A percentile compares a stretch with the other conserved stretches of the same genome.
Conservation (phyloP, 2,329 filamentous ascomycete genomes). For the Emergomyces pasteurianus region DNA sequence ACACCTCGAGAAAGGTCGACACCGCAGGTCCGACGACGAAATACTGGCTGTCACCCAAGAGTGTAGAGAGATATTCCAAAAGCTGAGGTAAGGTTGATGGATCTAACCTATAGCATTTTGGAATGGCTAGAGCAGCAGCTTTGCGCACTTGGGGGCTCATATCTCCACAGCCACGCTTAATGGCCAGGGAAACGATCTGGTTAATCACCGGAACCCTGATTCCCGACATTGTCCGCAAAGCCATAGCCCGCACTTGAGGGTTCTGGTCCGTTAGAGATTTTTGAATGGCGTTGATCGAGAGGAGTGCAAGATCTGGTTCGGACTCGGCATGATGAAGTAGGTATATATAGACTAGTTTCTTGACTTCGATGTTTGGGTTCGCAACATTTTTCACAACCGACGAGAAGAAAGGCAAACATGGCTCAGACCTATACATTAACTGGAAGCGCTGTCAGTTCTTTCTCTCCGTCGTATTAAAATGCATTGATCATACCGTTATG, state of each 20-base stretch:
- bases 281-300: conserved; percentile 98
- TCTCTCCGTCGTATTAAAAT: neutral
- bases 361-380: conserved; percentile 84
- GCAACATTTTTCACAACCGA: conserved; percentile 96
- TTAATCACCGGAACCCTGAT: conserved; percentile 96
- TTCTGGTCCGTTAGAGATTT: conserved; percentile 91
- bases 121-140: conserved; percentile 83
- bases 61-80: conserved; percentile 62
- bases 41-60: conserved; percentile 86
- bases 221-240: conserved; percentile 90
- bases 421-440: conserved; percentile 92
- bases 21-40: conserved; percentile 94
- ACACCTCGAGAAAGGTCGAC: conserved; percentile 76
- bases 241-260: conserved; percentile 80
- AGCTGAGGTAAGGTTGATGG: conserved; percentile 75
- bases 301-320: conserved; percentile 84
- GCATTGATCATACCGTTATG: conserved; percentile 52
- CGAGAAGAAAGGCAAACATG: conserved; percentile 89
- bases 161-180: conserved; percentile 85
- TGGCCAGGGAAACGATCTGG: conserved; percentile 89
- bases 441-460: conserved; percentile 25
- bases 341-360: conserved; percentile 98
- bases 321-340: conserved; percentile 92
- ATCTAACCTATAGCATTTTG: conserved; percentile 89
- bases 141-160: conserved; percentile 93